Percentiles rank a stretch among this genome's conserved stretches.
Conservation (phyloP, 495 filamentous ascomycete genomes). For the Lasiosphaeriaceae sp. region DNA sequence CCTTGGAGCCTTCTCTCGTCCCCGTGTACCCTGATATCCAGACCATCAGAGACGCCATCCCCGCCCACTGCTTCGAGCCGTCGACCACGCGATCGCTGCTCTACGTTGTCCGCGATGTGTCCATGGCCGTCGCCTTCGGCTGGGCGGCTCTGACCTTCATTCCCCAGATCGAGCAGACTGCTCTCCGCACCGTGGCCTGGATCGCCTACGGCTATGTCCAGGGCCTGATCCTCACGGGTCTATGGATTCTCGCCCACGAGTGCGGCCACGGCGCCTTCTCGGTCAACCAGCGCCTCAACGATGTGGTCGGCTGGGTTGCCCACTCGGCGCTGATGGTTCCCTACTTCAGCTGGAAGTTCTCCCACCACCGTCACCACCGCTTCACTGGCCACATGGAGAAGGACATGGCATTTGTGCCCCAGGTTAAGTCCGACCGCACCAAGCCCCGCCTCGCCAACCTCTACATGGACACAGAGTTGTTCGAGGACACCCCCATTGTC, state of each 20-base stretch:
- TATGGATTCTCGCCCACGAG: constrained; percentile 86
- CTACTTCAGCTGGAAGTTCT: constrained; percentile 93
- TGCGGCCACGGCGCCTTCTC: constrained; percentile 88
- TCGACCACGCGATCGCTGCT: constrained; percentile 56
- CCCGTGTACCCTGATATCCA: constrained; percentile 70
- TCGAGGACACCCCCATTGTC: constrained; percentile 88
- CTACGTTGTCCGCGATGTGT: constrained; percentile 69
- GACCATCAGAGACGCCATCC: constrained; percentile 75
- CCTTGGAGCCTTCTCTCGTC: constrained; percentile 56
- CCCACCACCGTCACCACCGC: constrained; percentile 91
- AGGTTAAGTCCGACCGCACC: constrained; percentile 68
- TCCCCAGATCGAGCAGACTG: constrained; percentile 53
- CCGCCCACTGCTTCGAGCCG: constrained; percentile 73
- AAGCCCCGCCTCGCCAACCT: constrained; percentile 54
- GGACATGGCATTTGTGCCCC: constrained; percentile 96
- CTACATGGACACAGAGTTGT: constrained; percentile 66
- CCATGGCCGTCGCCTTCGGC: constrained; percentile 57
- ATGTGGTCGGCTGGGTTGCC: constrained; percentile 76
- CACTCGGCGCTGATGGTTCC: constrained; percentile 80
- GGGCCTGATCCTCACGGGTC: constrained; percentile 72
- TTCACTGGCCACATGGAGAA: constrained; percentile 92
- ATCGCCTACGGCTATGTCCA: constrained; percentile 66
- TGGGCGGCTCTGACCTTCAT: constrained; percentile 62
- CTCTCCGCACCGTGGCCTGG: constrained; percentile 55
- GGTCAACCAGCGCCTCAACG: constrained; percentile 70